Evolutionary conservation across 257 asterid genomes (phyloP).

Genomic region (Solanum gandarillasii): DNA sequence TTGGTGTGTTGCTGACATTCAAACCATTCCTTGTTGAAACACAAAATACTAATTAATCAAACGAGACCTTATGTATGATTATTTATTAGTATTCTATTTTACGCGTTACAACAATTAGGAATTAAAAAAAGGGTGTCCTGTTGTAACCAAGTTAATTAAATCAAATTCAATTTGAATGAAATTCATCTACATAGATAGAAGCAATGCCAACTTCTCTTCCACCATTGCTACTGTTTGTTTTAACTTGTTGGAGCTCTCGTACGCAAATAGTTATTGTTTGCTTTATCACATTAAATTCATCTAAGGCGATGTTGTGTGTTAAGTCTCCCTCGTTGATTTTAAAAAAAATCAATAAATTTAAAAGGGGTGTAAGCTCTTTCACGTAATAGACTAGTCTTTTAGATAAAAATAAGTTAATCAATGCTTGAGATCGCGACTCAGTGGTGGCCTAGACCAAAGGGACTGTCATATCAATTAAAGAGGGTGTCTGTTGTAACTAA

Average conservation of each 20-base stretch:
- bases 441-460: not conserved
- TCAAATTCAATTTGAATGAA: not conserved
- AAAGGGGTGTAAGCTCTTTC: not conserved
- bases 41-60: not conserved
- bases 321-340: no score
- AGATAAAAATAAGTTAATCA: not conserved
- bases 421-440: not conserved
- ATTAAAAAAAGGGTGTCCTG: not conserved
- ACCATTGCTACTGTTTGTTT: not conserved
- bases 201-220: not conserved
- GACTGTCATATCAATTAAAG: not conserved
- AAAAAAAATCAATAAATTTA: no score
- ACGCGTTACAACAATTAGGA: not conserved
- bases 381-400: no score
- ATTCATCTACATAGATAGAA: not conserved
- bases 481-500: no score
- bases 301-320: no score
- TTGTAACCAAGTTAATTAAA: not conserved
- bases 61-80: not conserved
- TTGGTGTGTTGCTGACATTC: conserved; percentile 21
- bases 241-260: not conserved
- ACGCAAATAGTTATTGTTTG: not conserved
- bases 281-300: not conserved
- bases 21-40: conserved; percentile 14
- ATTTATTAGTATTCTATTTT: not conserved